Percentiles rank a stretch among this genome's conserved stretches.
Conservation (phyloP, 164 flowering plant species). For the Kalanchoe fedtschenkoi region DNA sequence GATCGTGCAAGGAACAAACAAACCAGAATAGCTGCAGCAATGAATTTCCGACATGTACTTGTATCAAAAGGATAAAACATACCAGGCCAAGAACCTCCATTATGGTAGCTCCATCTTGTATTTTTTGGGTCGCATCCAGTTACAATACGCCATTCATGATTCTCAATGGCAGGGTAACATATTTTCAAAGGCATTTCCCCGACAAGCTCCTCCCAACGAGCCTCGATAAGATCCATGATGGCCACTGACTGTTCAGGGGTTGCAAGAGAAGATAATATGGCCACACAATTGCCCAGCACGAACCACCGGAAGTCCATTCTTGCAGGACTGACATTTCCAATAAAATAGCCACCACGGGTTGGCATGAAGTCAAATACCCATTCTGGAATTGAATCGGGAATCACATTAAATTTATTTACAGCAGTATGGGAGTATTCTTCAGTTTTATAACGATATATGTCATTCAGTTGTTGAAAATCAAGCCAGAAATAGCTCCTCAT, state of each 20-base stretch:
- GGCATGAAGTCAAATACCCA: constrained; percentile 77
- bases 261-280: constrained; percentile 52
- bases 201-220: constrained; percentile 66
- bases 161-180: constrained; percentile 52
- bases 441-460: constrained; percentile 58
- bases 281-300: constrained; percentile 54
- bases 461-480: constrained; percentile 59
- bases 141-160: constrained; percentile 41
- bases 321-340: constrained; percentile 69
- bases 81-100: constrained; percentile 60
- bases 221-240: constrained; percentile 61
- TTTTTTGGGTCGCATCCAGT: constrained; percentile 53
- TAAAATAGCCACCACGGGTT: constrained; percentile 55
- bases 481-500: constrained; percentile 72
- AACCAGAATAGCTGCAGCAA: background rate
- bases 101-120: constrained; percentile 51
- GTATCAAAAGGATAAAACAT: background rate
- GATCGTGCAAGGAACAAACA: background rate
- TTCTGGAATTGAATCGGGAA: constrained; percentile 63
- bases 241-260: constrained; percentile 62
- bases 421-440: constrained; percentile 74
- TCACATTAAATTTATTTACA: constrained; percentile 63
- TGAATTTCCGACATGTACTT: background rate
- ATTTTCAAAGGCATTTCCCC: constrained; percentile 71
- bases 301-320: constrained; percentile 71